A percentile compares a stretch with the other conserved stretches of the same genome.
Evolutionary conservation across 2,329 filamentous ascomycete genomes (phyloP).

Genomic region (Elsinoe necatrix): DNA sequence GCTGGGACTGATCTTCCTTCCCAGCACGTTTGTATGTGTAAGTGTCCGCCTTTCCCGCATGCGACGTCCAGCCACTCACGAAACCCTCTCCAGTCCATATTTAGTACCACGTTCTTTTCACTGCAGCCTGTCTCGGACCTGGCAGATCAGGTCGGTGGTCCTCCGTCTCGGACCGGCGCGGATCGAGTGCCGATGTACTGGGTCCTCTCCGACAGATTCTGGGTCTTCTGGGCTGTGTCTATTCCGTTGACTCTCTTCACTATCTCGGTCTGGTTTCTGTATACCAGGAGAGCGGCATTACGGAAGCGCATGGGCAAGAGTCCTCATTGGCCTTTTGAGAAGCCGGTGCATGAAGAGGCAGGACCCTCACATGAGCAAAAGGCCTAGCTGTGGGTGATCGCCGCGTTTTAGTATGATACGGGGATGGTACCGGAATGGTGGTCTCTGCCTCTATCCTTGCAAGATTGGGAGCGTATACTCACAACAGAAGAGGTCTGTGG

Average conservation of each 20-base stretch:
- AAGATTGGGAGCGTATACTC: too few species aligned
- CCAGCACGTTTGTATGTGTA: conserved; percentile 21
- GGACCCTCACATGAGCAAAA: not conserved
- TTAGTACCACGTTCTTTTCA: conserved; percentile 17
- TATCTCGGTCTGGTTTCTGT: not conserved
- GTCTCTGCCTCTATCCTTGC: too few species aligned
- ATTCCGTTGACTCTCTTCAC: conserved; percentile 4
- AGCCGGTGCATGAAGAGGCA: not conserved
- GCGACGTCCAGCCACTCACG: not conserved
- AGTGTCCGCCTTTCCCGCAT: not conserved
- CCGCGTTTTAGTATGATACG: too few species aligned
- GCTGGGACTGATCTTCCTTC: conserved; percentile 22
- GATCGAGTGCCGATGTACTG: not conserved
- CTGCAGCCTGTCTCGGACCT: not conserved
- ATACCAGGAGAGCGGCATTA: not conserved
- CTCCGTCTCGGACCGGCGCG: not conserved
- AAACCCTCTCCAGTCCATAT: conserved; percentile 7
- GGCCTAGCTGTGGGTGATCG: not conserved
- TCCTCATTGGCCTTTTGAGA: not conserved
- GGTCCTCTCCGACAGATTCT: conserved; percentile 10
- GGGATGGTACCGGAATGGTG: too few species aligned
- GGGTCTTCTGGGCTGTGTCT: conserved; percentile 12
- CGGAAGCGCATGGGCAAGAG: too few species aligned
- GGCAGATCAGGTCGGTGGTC: not conserved
- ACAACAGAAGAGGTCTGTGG: too few species aligned